Base-by-base conservation (phyloP, 2,329 filamentous ascomycete genomes). In the Clonostachys solani region DNA sequence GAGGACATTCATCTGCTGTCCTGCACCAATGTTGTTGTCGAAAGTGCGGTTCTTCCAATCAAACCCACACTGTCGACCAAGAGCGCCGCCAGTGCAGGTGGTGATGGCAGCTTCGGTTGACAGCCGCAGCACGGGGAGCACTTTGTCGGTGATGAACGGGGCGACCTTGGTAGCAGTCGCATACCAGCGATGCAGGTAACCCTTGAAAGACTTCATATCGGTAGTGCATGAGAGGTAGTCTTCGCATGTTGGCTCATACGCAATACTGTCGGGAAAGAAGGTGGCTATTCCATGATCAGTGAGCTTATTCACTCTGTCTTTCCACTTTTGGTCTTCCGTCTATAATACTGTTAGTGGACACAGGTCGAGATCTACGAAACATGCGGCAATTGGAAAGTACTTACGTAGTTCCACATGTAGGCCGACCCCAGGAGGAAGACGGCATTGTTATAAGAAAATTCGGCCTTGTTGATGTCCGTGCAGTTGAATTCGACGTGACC, bases 181-280 rank as follows among this genome's bases (percentile, higher is more conserved):
- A 54, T 89, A 69, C 81, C 84, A 87, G 38, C 83, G 77, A 54
- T 82, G 75, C 16, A 88, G 70, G 49, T 84, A 83, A 37, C 84
- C 85, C 65, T 89, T 89, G 77, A 86, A 91, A 2, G 81, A 80
- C 50, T 80, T 65, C 73, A 90, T 87, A 56, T 92, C 89, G 43
- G 78, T 73, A 49, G 84, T 84, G 70, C 89, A 92, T 17, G 68
- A 77, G 34, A 56, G 57, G 6, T 68, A 65, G 40, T 57, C 55
- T 53, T 86, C 82, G 63, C 85, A 89, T 6, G 80, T 73, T 16
- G 75, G 64, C 59, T 88, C 84, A 41, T 71, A 74, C 57, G 85
- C 78, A 53, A 84, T 72, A 43, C 74, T 71, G 33, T 74, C 64
- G 36, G 70, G 68, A 65, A 83, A 83, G 58, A 83, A 83, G 10